These are phyloP conservation scores for Dothideomycetes sp. DNA, from an alignment of 2,329 filamentous ascomycete species.

Conservation along the genomic window DNA sequence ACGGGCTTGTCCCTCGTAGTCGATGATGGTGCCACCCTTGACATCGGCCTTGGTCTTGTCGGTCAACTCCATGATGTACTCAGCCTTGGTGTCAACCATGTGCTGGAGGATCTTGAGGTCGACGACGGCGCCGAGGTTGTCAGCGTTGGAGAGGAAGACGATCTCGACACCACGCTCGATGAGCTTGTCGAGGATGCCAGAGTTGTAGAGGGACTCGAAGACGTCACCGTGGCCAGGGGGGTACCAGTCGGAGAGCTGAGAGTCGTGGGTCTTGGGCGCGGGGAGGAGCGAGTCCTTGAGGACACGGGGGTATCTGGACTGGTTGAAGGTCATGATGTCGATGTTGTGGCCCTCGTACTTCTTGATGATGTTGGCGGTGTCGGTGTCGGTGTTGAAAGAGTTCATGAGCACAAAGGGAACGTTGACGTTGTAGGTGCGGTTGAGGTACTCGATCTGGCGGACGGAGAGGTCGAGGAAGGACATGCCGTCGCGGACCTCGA, in stretches of 20 bases:
- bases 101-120: slow-evolving; percentile 97
- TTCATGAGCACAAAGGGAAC: slow-evolving; percentile 99
- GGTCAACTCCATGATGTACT: slow-evolving; percentile 99
- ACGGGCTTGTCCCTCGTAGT: slow-evolving; percentile 94
- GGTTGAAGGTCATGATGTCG: slow-evolving; percentile 99
- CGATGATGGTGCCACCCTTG: slow-evolving; percentile 99
- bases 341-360: slow-evolving; percentile 99
- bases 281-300: slow-evolving; percentile 97
- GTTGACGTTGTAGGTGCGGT: slow-evolving; percentile 94
- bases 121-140: slow-evolving; percentile 96
- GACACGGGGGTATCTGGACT: slow-evolving; percentile 95
- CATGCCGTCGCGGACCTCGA: slow-evolving; percentile 99
- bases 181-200: slow-evolving; percentile 92
- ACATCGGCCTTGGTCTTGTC: slow-evolving; percentile 99
- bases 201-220: slow-evolving; percentile 99
- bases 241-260: slow-evolving; percentile 93
- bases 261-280: slow-evolving; percentile 80
- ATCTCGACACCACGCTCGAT: slow-evolving; percentile 92
- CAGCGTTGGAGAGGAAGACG: slow-evolving; percentile 97
- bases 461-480: slow-evolving; percentile 98
- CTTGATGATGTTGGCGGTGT: slow-evolving; percentile 99
- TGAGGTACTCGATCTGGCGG: slow-evolving; percentile 97
- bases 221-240: slow-evolving; percentile 98
- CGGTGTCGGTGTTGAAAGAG: slow-evolving; percentile 99
- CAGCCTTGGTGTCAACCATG: slow-evolving; percentile 94